Evolutionary conservation across 345 rosid species (phyloP).

Genomic region (Aethionema arabicum): DNA sequence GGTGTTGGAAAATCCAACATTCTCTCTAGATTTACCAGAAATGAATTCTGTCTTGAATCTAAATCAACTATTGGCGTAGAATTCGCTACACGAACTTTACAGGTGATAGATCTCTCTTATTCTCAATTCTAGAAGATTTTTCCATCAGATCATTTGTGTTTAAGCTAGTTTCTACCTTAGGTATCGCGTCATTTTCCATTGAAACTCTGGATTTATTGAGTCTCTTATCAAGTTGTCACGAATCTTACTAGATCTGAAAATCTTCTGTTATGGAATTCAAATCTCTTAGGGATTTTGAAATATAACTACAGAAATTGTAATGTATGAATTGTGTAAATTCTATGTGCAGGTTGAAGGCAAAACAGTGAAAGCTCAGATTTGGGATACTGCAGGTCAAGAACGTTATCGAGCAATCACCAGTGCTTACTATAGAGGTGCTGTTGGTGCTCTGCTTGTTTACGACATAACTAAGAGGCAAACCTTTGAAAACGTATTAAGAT

Average conservation of each 20-base stretch:
- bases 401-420: conserved; percentile 77
- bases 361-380: conserved; percentile 80
- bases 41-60: conserved; percentile 70
- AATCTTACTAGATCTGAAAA: conserved; percentile 17
- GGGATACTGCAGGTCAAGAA: conserved; percentile 90
- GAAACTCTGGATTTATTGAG: no score
- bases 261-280: neutral
- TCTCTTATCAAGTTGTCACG: neutral
- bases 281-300: no score
- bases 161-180: neutral
- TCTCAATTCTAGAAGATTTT: neutral
- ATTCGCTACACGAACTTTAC: conserved; percentile 64
- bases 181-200: neutral
- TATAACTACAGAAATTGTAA: neutral
- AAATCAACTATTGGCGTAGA: conserved; percentile 77
- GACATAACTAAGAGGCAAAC: conserved; percentile 81
- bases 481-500: conserved; percentile 60
- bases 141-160: neutral
- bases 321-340: neutral
- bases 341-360: conserved; percentile 67
- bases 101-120: conserved; percentile 35
- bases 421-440: conserved; percentile 82
- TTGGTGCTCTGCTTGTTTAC: conserved; percentile 75
- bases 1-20: conserved; percentile 83
- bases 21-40: conserved; percentile 66